Evolutionary conservation across 129 eudicot species (phyloP).

Genomic region (Flaveria ramosissima): DNA sequence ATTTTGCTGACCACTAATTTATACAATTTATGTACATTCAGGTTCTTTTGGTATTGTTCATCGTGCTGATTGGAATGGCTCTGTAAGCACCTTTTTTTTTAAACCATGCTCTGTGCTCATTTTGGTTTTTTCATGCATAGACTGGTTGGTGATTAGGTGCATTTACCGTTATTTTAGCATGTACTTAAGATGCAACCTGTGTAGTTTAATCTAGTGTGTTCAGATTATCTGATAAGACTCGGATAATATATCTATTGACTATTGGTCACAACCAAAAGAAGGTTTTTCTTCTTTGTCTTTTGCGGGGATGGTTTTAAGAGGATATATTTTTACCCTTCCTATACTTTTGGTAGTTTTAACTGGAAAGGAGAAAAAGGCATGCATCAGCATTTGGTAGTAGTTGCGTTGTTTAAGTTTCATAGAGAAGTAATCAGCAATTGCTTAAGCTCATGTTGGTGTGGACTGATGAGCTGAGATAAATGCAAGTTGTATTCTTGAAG

Average conservation of each 20-base stretch:
- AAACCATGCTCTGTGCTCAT: neutral
- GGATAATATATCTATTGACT: neutral
- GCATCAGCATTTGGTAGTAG: neutral
- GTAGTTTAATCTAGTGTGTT: neutral
- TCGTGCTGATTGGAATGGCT: conserved; percentile 90
- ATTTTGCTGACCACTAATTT: neutral
- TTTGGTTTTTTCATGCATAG: neutral
- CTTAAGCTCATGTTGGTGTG: too few species aligned
- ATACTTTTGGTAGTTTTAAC: neutral
- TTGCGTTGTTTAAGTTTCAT: neutral
- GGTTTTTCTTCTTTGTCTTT: neutral
- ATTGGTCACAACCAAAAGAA: neutral
- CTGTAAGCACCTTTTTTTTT: conserved; percentile 48
- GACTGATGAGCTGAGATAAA: too few species aligned
- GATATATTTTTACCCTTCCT: neutral
- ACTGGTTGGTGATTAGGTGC: neutral
- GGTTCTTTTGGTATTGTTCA: conserved; percentile 96
- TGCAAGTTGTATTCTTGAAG: too few species aligned
- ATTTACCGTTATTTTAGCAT: neutral
- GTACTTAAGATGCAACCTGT: neutral
- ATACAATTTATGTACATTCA: conserved; percentile 36
- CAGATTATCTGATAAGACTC: neutral
- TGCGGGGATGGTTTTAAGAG: too few species aligned
- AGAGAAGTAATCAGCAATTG: neutral
- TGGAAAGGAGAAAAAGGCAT: neutral